phyloP scores from a whole-genome alignment of 176 grass and related monocot species.

The Cenchrus americanus region DNA sequence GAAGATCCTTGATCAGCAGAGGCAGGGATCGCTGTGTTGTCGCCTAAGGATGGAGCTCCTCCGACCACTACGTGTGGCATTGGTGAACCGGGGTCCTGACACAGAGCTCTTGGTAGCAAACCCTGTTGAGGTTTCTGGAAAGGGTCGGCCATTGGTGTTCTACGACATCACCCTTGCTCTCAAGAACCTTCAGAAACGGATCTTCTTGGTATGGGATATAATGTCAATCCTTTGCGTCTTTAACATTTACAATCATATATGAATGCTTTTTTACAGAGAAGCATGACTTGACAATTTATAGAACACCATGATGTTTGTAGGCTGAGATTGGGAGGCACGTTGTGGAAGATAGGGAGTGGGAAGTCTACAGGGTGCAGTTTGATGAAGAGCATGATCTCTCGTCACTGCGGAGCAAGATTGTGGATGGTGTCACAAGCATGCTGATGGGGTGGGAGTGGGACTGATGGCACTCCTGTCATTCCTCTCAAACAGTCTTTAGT shows the following conservation, averaged over 20 bases:
- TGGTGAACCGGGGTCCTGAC: conserved; percentile 74
- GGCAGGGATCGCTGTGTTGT: conserved; percentile 48
- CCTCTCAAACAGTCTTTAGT: not conserved
- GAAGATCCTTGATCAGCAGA: conserved; percentile 72
- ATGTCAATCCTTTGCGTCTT: not conserved
- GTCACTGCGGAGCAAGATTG: conserved; percentile 40
- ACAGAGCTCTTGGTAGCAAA: conserved; percentile 79
- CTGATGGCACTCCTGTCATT: conserved; percentile 14
- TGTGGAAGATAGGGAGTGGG: conserved; percentile 72
- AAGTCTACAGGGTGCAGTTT: conserved; percentile 73
- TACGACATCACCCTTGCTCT: conserved; percentile 85
- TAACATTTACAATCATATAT: not conserved
- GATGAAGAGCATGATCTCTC: conserved; percentile 62
- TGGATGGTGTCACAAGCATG: conserved; percentile 67
- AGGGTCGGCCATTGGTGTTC: conserved; percentile 78
- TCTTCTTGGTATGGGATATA: conserved; percentile 68
- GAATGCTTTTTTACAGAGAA: not conserved
- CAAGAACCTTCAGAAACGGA: conserved; percentile 64
- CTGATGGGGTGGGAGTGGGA: conserved; percentile 91
- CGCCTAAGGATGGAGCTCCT: conserved; percentile 63
- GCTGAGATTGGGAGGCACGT: conserved; percentile 80
- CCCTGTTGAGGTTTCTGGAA: conserved; percentile 74
- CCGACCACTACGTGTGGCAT: conserved; percentile 51
- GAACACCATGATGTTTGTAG: conserved; percentile 23
- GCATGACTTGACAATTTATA: not conserved